Conservation (phyloP, 2,329 filamentous ascomycete genomes). For the Dothistroma pini region DNA sequence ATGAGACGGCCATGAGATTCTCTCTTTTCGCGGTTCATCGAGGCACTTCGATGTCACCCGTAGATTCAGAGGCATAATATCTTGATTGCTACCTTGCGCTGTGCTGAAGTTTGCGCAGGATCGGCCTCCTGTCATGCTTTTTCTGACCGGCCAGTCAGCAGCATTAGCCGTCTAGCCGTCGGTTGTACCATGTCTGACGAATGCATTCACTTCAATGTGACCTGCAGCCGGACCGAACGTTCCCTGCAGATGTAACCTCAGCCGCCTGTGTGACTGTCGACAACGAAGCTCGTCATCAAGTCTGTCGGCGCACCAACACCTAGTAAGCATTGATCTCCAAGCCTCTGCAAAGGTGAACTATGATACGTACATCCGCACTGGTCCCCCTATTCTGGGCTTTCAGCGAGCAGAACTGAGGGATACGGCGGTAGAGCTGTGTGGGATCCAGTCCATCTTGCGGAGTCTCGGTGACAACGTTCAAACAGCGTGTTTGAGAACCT, state of each 20-base stretch:
- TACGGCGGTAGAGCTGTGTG: too few relatives aligned
- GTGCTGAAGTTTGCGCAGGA: not conserved
- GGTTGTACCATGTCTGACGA: too few relatives aligned
- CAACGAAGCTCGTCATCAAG: not conserved
- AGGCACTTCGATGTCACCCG: not conserved
- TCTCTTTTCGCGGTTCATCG: not conserved
- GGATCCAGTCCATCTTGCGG: not conserved
- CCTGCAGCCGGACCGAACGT: not conserved
- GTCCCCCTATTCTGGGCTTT: too few relatives aligned
- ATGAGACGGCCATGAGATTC: not conserved
- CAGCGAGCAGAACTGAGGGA: not conserved
- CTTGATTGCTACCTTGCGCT: not conserved
- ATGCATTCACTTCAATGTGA: not conserved
- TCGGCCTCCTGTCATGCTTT: not conserved
- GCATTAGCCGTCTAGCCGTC: not conserved
- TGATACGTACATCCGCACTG: too few relatives aligned
- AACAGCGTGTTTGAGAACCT: not conserved
- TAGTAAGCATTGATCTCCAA: not conserved
- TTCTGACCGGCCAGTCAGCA: not conserved
- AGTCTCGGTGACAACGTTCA: not conserved
- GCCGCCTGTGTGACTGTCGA: not conserved
- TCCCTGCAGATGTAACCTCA: too few relatives aligned
- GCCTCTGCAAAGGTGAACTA: not conserved
- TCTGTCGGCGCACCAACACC: not conserved
- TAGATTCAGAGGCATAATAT: not conserved